Conservation (phyloP, 805 yeast genomes). For the Pichia phayaonensis region DNA sequence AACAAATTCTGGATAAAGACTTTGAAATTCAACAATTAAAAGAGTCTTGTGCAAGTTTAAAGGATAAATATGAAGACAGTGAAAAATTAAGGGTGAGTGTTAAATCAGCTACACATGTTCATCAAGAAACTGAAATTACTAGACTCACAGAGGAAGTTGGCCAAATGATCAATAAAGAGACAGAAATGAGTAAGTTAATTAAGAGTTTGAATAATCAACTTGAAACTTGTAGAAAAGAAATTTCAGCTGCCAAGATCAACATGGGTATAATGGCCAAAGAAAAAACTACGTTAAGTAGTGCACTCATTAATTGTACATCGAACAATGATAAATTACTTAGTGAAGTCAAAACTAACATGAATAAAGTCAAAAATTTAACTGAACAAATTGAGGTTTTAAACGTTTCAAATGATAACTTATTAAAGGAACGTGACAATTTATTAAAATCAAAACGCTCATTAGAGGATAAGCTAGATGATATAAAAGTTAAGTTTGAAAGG, state of each 20-base stretch:
- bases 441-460: slow-evolving; percentile 40
- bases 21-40: slow-evolving; percentile 46
- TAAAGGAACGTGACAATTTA: slow-evolving; percentile 55
- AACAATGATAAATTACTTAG: slow-evolving; percentile 36
- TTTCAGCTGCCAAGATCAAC: slow-evolving; percentile 33
- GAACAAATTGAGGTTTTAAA: slow-evolving; percentile 51
- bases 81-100: slow-evolving; percentile 30
- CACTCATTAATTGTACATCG: slow-evolving; percentile 33
- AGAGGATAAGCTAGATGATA: slow-evolving; percentile 37
- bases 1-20: slow-evolving; percentile 46
- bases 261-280: slow-evolving; percentile 35
- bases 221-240: slow-evolving; percentile 44
- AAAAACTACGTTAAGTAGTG: slow-evolving; percentile 34
- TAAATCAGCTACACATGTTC: slow-evolving; percentile 21
- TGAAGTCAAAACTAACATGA: slow-evolving; percentile 39
- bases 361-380: slow-evolving; percentile 37
- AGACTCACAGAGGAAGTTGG: slow-evolving; percentile 46
- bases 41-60: slow-evolving; percentile 41
- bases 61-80: slow-evolving; percentile 43
- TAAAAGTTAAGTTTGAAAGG: slow-evolving; percentile 33
- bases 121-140: slow-evolving; percentile 44
- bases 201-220: slow-evolving; percentile 54
- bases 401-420: slow-evolving; percentile 51
- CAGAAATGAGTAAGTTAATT: slow-evolving; percentile 54
- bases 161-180: slow-evolving; percentile 53